Conservation (phyloP, 139 green algal species). For the Limnomonas spitsbergensis region DNA sequence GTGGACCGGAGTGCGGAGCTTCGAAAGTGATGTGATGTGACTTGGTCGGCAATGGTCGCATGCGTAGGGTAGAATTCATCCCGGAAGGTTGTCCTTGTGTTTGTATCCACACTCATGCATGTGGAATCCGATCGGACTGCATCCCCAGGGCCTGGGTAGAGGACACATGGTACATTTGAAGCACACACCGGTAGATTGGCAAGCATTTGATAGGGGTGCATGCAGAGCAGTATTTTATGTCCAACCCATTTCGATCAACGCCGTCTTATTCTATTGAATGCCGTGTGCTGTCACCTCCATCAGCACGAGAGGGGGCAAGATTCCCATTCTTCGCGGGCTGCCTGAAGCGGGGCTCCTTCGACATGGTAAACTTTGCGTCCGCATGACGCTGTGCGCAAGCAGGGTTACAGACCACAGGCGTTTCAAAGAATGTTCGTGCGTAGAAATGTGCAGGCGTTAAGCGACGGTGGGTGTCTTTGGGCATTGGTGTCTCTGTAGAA, state of each 20-base stretch:
- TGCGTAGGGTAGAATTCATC: not conserved
- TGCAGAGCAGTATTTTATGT: not conserved
- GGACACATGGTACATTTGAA: too few relatives aligned
- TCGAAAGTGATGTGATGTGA: not conserved
- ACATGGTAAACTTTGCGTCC: not conserved
- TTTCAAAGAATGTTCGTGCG: too few relatives aligned
- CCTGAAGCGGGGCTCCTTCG: not conserved
- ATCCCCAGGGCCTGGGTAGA: not conserved
- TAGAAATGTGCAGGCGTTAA: too few relatives aligned
- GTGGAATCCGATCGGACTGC: not conserved
- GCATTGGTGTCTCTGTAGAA: not conserved
- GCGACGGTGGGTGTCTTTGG: not conserved
- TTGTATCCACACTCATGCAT: not conserved
- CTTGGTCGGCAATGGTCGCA: not conserved
- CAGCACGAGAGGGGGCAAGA: not conserved
- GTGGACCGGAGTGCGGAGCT: not conserved
- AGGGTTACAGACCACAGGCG: too few relatives aligned
- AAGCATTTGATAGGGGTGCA: not conserved
- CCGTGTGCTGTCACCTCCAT: not conserved
- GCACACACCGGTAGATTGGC: too few relatives aligned
- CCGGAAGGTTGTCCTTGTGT: not conserved
- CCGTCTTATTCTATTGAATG: not conserved
- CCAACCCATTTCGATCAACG: not conserved
- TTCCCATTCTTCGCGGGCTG: not conserved
- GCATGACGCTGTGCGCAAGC: not conserved